Evolutionary conservation across 345 rosid genomes (phyloP), one percentile per base, ranked within the genome.

Genomic region (Psidium friedrichsthalianum): DNA sequence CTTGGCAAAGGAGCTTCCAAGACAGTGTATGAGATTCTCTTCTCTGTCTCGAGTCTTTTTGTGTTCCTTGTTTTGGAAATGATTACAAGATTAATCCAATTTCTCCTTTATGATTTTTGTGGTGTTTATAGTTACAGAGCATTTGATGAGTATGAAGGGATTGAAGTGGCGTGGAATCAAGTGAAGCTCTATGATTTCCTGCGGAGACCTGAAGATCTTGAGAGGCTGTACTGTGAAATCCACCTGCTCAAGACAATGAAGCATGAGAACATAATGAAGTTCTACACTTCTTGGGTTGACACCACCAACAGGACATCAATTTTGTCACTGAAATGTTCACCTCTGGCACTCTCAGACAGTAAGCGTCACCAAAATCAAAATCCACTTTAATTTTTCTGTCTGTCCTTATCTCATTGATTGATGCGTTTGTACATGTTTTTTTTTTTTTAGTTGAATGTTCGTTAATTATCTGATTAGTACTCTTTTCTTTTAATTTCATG

Each of bases 111-210:
- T n/a, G n/a, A 25, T 57, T 56, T 8, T 44, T 47, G 11, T 44
- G 51, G 56, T 36, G 56, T 53, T 53, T 84, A 81, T 90, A 98
- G 99, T 44, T 98, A 93, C 54, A 94, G 93, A 90, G 99, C 93
- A 3, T 94, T 98, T 87, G 99, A 96, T 88, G 98, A 98, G 90
- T 97, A 94, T 56, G 95, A 92, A 87, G 99, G 99, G 52, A 94
- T 96, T 85, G 99, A 97, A 86, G 99, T 98, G 51, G 99, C 99
- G 29, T 98, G 99, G 99, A 98, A 98, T 88, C 98, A 95, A 88
- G 99, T 98, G 85, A 98, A 95, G 94, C 96, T 98, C 84, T 90
- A 94, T 52, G 94, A 98, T 90, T 98, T 95, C 92, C 87, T 96
- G 12, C 97, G 92, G 83, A 95, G 95, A 59, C 98, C 98, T 58